These are phyloP conservation scores for Chalciporus piperatus DNA, from an alignment of 768 basidiomycete genomes.

Conservation along the genomic window DNA sequence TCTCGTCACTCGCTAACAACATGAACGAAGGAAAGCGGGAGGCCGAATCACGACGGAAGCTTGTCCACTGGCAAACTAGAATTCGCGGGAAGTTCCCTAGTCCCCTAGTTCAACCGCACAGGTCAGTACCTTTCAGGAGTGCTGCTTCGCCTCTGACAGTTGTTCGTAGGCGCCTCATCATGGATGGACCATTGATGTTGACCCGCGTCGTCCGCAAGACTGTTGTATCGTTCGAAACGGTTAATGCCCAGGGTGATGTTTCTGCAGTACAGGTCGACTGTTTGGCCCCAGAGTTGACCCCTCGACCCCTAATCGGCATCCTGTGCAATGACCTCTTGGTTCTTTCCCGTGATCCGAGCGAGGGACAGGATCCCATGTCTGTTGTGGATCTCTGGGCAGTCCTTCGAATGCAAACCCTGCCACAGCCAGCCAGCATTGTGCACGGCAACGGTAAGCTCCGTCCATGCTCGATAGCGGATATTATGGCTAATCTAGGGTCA, in stretches of 20 bases:
- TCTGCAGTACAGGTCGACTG: slow-evolving; percentile 88
- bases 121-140: slow-evolving; percentile 43
- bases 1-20: slow-evolving; percentile 82
- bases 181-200: slow-evolving; percentile 84
- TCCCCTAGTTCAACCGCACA: slow-evolving; percentile 97
- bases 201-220: slow-evolving; percentile 91
- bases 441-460: slow-evolving; percentile 70
- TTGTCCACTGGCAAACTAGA: slow-evolving; percentile 87
- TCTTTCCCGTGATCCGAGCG: slow-evolving; percentile 82
- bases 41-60: slow-evolving; percentile 84
- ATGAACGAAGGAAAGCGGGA: slow-evolving; percentile 99
- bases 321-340: slow-evolving; percentile 94
- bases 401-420: slow-evolving; percentile 89
- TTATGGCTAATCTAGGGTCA: slow-evolving; percentile 5
- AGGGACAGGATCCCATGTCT: slow-evolving; percentile 70
- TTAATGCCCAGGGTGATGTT: slow-evolving; percentile 73
- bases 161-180: slow-evolving; percentile 71
- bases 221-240: slow-evolving; percentile 75
- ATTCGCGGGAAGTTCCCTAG: slow-evolving; percentile 93
- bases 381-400: slow-evolving; percentile 95
- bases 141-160: slow-evolving; percentile 6
- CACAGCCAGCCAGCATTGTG: slow-evolving; percentile 86
- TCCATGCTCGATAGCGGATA: not conserved
- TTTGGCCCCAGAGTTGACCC: slow-evolving; percentile 81
- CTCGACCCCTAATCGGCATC: slow-evolving; percentile 74